Percentiles rank a stretch among this genome's conserved stretches.
phyloP scores from a whole-genome alignment of 148 eudicot genomes.

The Vaccinium vitisidaea region DNA sequence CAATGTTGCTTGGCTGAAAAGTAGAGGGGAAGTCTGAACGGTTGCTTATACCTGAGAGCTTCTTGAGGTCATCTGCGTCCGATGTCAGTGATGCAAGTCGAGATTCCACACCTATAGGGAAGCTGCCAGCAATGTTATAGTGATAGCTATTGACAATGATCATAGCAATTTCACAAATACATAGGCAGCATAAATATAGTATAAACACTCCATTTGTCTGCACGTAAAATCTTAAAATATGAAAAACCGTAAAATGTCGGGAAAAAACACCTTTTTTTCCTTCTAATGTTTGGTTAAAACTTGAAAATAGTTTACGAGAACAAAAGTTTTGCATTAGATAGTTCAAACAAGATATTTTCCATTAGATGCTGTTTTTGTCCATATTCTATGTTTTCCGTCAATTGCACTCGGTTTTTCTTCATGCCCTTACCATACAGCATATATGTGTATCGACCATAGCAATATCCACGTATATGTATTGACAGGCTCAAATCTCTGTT shows the following conservation, averaged over 20 bases:
- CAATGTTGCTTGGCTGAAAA: slow-evolving; percentile 60
- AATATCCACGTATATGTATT: not conserved
- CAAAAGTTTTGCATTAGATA: not conserved
- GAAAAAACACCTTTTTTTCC: not conserved
- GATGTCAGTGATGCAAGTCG: slow-evolving; percentile 83
- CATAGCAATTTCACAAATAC: not conserved
- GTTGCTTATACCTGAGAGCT: slow-evolving; percentile 36
- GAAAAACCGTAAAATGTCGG: not conserved
- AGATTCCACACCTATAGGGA: slow-evolving; percentile 74
- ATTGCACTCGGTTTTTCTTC: not conserved
- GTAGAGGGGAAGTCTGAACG: slow-evolving; percentile 70
- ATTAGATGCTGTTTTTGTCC: not conserved
- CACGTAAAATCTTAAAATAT: not conserved
- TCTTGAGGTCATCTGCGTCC: slow-evolving; percentile 67
- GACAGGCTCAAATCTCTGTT: not conserved
- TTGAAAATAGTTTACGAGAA: not conserved
- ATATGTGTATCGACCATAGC: not conserved
- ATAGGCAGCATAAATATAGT: not conserved
- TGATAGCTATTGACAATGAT: not conserved
- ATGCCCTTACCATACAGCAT: not conserved
- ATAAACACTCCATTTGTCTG: not conserved
- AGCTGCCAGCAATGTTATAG: not conserved
- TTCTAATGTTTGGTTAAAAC: not conserved
- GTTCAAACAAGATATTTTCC: not conserved
- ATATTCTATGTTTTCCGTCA: not conserved